Evolutionary conservation across 2,329 filamentous ascomycete species (phyloP).

Genomic region (Gnomoniopsis sp.): DNA sequence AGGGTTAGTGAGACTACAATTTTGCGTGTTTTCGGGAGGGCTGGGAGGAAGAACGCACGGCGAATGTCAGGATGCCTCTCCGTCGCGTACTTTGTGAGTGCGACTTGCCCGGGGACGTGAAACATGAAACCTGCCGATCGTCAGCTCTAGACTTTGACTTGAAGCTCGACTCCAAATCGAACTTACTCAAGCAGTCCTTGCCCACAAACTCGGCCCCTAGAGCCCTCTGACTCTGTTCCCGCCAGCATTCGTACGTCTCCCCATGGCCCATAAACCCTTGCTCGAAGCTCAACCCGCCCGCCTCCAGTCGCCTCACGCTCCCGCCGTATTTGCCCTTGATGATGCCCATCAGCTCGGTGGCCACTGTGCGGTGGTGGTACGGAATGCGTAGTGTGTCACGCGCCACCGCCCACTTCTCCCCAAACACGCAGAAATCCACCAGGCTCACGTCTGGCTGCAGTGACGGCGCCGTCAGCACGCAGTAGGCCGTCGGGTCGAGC

Average conservation of each 20-base stretch:
- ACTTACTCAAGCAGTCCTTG: slow-evolving; percentile 20
- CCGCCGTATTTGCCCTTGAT: slow-evolving; percentile 30
- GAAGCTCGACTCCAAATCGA: neutral
- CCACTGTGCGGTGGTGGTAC: slow-evolving; percentile 57
- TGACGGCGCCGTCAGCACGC: slow-evolving; percentile 56
- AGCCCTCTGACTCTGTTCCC: slow-evolving; percentile 20
- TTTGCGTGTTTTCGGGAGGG: neutral
- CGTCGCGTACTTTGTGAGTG: slow-evolving; percentile 23
- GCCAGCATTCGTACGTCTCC: slow-evolving; percentile 25
- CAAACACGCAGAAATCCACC: slow-evolving; percentile 62
- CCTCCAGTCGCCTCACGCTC: slow-evolving; percentile 25
- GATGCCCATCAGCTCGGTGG: slow-evolving; percentile 48
- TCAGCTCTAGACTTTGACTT: slow-evolving; percentile 3
- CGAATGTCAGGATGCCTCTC: slow-evolving; percentile 17
- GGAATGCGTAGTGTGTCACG: slow-evolving; percentile 49
- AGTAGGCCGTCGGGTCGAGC: slow-evolving; percentile 60
- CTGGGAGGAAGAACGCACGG: neutral
- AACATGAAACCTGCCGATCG: slow-evolving; percentile 24
- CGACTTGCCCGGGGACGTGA: slow-evolving; percentile 24
- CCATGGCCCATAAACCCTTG: slow-evolving; percentile 29
- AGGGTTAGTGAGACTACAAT: neutral
- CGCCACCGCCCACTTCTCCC: slow-evolving; percentile 58
- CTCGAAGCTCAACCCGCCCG: slow-evolving; percentile 29
- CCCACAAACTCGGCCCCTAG: slow-evolving; percentile 21
- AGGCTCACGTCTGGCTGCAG: slow-evolving; percentile 48